phyloP scores from a whole-genome alignment of 2,329 filamentous ascomycete genomes.

The Apiospora koreana region DNA sequence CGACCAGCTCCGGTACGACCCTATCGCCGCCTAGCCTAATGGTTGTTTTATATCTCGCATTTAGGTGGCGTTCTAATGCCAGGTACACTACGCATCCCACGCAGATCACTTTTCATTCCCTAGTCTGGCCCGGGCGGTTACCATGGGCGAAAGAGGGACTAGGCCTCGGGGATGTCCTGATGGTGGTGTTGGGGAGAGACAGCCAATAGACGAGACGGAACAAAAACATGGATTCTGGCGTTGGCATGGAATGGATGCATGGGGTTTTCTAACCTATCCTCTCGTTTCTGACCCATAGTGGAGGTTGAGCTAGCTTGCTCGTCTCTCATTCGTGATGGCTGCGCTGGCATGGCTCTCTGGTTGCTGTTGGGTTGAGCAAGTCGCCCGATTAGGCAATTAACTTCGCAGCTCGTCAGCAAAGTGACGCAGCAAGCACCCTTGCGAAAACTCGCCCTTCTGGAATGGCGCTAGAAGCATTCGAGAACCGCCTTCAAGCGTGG shows the following conservation, averaged over 20 bases:
- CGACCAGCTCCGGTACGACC: background rate
- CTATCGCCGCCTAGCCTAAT: background rate
- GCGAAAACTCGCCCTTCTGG: background rate
- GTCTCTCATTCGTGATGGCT: background rate
- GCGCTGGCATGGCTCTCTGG: background rate
- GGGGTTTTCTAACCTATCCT: background rate
- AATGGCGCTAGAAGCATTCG: conserved; percentile 4
- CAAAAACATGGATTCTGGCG: background rate
- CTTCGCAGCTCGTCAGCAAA: background rate
- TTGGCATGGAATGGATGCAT: background rate
- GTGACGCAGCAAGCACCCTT: conserved; percentile 7
- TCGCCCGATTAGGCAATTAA: background rate
- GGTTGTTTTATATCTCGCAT: background rate
- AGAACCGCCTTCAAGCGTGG: background rate
- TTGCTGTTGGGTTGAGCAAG: background rate
- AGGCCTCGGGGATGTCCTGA: conserved; percentile 2
- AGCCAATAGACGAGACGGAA: background rate
- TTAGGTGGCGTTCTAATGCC: conserved; percentile 8
- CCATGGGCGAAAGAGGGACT: background rate
- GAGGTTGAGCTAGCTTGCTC: background rate
- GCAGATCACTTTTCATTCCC: background rate
- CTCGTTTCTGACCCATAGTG: background rate
- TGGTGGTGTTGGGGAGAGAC: background rate
- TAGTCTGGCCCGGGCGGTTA: background rate
- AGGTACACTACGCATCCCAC: background rate